Base-by-base conservation (phyloP, 805 yeast genomes). In the Wickerhamomyces alni region DNA sequence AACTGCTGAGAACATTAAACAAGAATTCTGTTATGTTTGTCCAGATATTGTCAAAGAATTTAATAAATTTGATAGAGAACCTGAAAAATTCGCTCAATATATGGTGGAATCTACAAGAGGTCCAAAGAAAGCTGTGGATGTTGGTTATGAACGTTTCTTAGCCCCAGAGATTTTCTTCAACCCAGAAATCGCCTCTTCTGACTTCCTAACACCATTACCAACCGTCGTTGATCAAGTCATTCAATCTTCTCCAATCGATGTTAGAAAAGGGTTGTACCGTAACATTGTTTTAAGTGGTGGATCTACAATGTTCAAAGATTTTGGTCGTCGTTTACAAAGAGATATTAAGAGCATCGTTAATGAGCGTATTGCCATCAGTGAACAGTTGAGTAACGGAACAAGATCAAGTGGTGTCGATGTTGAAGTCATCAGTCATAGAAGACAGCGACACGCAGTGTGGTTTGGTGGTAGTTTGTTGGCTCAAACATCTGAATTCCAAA, bases 141-240 rank as follows among this genome's bases (percentile, higher is more conserved):
- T 93, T 44, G 99, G 98, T 40, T 93, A 93, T 64, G 99, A 93
- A 68, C 76, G 98, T 52, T 93, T 93, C 63, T 75, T 93, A 62
- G 99, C 99, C 1, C 98, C 99, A n/a, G 99, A 93, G 64, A 89
- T 93, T 55, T 93, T 93, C 67, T 93, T 93, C 77, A 88, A 86
- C 59, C 99, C 99, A 12, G 99, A 93, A 64, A 93, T 93, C 56
- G 94, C 94, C 36, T 84, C 95, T 5, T 80, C 95, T 8, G 98
- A 93, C 63, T 93, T 84, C 70, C 69, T 93, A 54, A 93, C 96
- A 3, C 99, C 99, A 24, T 74, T 93, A 46, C 99, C 99, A 31
- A 80, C 76, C n/a, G 93, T 87, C 16, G 98, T 93, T 38, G 99
- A 93, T 65, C 85, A 79, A 51, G 97, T 91, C 13, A 89, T 93